Evolutionary conservation across 2,329 filamentous ascomycete species (phyloP).

Genomic region (Paecilomyces formosus): DNA sequence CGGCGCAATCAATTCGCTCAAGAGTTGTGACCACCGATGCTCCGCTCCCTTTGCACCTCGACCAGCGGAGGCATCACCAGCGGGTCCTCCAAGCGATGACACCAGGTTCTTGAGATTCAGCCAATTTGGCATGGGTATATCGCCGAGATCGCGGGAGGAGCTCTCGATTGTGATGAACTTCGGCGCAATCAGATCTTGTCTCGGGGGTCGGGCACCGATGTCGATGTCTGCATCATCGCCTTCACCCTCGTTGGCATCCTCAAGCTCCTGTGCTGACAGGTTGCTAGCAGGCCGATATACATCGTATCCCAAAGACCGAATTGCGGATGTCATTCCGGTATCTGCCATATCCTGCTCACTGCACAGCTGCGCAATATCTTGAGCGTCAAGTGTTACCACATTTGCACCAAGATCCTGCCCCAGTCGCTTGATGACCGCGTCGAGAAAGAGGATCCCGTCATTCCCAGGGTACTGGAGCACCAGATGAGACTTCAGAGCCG

Average conservation of each 20-base stretch:
- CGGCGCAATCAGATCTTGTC: slow-evolving; percentile 13
- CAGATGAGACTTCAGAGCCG: slow-evolving; percentile 48
- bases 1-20: slow-evolving; percentile 26
- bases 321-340: slow-evolving; percentile 23
- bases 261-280: slow-evolving; percentile 25
- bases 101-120: slow-evolving; percentile 24
- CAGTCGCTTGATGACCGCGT: slow-evolving; percentile 55
- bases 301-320: slow-evolving; percentile 47
- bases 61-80: slow-evolving; percentile 13
- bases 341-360: slow-evolving; percentile 34
- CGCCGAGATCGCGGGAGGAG: slow-evolving; percentile 19
- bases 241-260: slow-evolving; percentile 41
- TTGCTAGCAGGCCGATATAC: slow-evolving; percentile 36
- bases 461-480: slow-evolving; percentile 53
- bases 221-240: slow-evolving; percentile 35
- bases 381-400: slow-evolving; percentile 36
- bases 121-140: slow-evolving; percentile 25
- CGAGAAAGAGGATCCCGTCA: slow-evolving; percentile 48
- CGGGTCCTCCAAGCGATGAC: slow-evolving; percentile 21
- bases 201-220: slow-evolving; percentile 11
- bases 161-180: slow-evolving; percentile 29
- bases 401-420: slow-evolving; percentile 49
- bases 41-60: slow-evolving; percentile 16
- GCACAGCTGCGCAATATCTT: slow-evolving; percentile 39
- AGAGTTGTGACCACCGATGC: slow-evolving; percentile 24